Base-by-base conservation (phyloP, 805 yeast genomes). In the Novakomyces olei region DNA sequence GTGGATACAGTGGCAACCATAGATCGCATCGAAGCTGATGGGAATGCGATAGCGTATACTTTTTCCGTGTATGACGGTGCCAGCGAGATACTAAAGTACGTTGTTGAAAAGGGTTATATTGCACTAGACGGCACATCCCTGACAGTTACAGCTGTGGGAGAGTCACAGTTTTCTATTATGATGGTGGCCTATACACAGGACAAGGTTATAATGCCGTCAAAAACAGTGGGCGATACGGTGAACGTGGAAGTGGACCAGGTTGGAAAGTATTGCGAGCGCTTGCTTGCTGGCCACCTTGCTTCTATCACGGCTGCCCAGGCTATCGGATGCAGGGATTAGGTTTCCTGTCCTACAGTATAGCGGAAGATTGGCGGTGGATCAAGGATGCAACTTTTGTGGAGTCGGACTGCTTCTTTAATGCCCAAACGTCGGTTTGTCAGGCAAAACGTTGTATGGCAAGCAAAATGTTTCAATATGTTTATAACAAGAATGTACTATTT, bases 221-320 rank as follows among this genome's bases (percentile, higher is more conserved):
- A 79, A 47, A 40, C 50, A 6, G 44, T 66, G 3, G 83, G 79
- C 1, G 74, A 63, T 26, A 42, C 47, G 12, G 91, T 88, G 18
- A 88, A 88, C 45, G 70, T 88, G 31, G 99, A 88, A 54, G 99
- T 88, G 20, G 99, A 88, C 51, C 59, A 85, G 33, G 76, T 85
- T 26, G 98, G 96, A 14, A 88, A 88, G 55, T 62, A 81, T 37
- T 69, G 85, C 36, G 94, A 79, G 47, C 72, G 79, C 51, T 96
- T 85, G 54, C 74, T 88, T 34, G 27, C 20, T 8, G 33, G 27
- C 19, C 31, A 28, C 6, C 12, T 28, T 3, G 19, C n/a, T n/a
- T n/a, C n/a, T n/a, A n/a, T n/a, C n/a, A n/a, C n/a, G n/a, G n/a
- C n/a, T n/a, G n/a, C n/a, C n/a, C n/a, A n/a, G n/a, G n/a, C n/a